Base-by-base conservation (phyloP, 345 rosid species). In the Salix caprea region DNA sequence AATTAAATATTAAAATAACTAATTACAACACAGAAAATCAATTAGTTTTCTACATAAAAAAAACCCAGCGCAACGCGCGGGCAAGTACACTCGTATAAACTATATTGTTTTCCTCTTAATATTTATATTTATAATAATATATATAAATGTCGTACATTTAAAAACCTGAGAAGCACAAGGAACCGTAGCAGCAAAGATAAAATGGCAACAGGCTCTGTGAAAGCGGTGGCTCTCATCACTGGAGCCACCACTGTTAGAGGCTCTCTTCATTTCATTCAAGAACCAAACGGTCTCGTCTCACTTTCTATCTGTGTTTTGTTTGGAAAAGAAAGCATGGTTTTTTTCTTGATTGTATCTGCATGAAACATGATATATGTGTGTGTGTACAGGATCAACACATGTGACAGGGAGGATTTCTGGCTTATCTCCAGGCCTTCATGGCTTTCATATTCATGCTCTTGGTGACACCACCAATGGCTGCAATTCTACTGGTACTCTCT, bases 391-490 rank as follows among this genome's bases (percentile, higher is more conserved):
- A 67, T 78, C 88, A 34, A 95, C 98, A 36, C 89, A 85, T 76
- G 91, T 93, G 52, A 85, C 85, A 9, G 98, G 97, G 76, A 91
- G 77, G 84, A 91, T 95, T 70, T 58, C 88, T 23, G 98, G 99
- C 10, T 86, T 95, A 26, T 79, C 86, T 13, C 98, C 96, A 70
- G 98, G 98, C 69, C 90, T 82, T 77, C 98, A 92, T 69, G 97
- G 96, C 28, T 92, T 92, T 86, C 97, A 94, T 84, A 89, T 94
- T 77, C 98, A 94, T 81, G 91, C 94, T 77, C 90, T 90, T 69
- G 98, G 96, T 9, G 98, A 94, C 79, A 92, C 97, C 71, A 90
- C 98, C 77, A 94, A 94, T 80, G 97, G 97, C 80, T 95, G 99
- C 91, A 95, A 72, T 83, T 95, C 99, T 74, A 95, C 99, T 71